Conservation (phyloP, 345 rosid species). For the Heritiera littoralis region DNA sequence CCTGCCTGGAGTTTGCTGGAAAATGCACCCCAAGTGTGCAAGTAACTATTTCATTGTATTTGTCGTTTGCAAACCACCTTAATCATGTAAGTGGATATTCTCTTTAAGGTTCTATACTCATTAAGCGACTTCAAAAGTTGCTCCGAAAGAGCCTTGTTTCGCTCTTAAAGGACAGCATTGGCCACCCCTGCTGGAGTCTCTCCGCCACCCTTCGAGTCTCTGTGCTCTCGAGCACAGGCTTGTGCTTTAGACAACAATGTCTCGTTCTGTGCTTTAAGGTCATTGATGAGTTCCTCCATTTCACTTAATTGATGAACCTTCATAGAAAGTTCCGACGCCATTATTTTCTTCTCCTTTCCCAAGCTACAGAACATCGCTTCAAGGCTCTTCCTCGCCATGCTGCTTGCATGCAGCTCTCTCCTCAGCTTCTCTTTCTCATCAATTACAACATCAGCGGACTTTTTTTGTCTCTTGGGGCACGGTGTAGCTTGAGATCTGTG, state of each 20-base stretch:
- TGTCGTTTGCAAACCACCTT: no score
- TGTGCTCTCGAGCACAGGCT: constrained; percentile 41
- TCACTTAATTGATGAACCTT: constrained; percentile 61
- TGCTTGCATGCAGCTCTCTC: constrained; percentile 52
- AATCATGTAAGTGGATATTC: no score
- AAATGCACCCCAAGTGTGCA: no score
- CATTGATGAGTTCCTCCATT: constrained; percentile 67
- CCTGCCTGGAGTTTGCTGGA: no score
- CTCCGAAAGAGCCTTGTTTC: constrained; percentile 64
- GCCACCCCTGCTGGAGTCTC: constrained; percentile 25
- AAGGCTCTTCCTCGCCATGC: constrained; percentile 67
- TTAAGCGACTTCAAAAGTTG: constrained; percentile 75
- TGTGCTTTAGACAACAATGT: constrained; percentile 52
- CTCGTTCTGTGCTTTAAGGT: constrained; percentile 61
- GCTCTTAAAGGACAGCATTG: constrained; percentile 46
- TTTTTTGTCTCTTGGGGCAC: constrained; percentile 28
- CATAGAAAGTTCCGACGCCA: constrained; percentile 62
- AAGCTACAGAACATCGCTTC: constrained; percentile 80
- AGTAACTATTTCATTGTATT: no score
- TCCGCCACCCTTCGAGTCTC: constrained; percentile 34
- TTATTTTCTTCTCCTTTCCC: constrained; percentile 83
- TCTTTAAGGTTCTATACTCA: constrained; percentile 61
- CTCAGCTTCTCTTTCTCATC: constrained; percentile 57
- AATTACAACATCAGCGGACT: constrained; percentile 19
- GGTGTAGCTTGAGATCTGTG: constrained; percentile 60